These are phyloP conservation scores for Myriosclerotinia scirpicola DNA, from an alignment of 2,329 filamentous ascomycete species.

Conservation along the genomic window DNA sequence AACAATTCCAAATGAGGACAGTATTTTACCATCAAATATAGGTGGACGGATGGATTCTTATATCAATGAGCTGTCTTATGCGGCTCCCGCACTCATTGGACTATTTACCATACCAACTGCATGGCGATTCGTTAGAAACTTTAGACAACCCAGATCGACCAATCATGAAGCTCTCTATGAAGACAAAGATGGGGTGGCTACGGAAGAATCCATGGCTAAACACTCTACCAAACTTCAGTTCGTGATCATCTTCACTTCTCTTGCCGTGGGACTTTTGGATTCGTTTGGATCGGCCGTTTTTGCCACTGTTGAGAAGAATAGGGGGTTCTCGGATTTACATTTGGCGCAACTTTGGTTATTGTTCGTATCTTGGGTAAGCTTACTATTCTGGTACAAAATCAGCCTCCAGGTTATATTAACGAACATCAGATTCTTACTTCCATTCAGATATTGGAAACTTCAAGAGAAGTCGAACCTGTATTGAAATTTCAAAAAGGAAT, in stretches of 20 bases:
- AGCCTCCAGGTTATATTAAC: neutral
- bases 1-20: neutral
- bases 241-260: slow-evolving; percentile 51
- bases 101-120: slow-evolving; percentile 32
- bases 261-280: slow-evolving; percentile 51
- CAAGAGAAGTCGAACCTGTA: slow-evolving; percentile 25
- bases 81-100: slow-evolving; percentile 22
- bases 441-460: slow-evolving; percentile 37
- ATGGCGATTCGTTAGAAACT: slow-evolving; percentile 29
- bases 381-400: neutral
- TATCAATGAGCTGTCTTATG: slow-evolving; percentile 20
- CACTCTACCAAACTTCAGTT: slow-evolving; percentile 63
- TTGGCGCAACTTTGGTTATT: slow-evolving; percentile 58
- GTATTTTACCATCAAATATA: slow-evolving; percentile 13
- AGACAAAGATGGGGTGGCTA: slow-evolving; percentile 68
- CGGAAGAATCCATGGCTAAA: slow-evolving; percentile 57
- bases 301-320: slow-evolving; percentile 43
- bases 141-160: slow-evolving; percentile 27
- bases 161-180: slow-evolving; percentile 49
- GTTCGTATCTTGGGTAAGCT: slow-evolving; percentile 60
- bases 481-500: slow-evolving; percentile 27
- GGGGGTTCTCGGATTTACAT: slow-evolving; percentile 31
- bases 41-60: slow-evolving; percentile 20
- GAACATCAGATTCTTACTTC: slow-evolving; percentile 49
- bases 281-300: slow-evolving; percentile 58